Base-by-base conservation (phyloP, 192 early-diverging fungal species). In the Podila horticola region DNA sequence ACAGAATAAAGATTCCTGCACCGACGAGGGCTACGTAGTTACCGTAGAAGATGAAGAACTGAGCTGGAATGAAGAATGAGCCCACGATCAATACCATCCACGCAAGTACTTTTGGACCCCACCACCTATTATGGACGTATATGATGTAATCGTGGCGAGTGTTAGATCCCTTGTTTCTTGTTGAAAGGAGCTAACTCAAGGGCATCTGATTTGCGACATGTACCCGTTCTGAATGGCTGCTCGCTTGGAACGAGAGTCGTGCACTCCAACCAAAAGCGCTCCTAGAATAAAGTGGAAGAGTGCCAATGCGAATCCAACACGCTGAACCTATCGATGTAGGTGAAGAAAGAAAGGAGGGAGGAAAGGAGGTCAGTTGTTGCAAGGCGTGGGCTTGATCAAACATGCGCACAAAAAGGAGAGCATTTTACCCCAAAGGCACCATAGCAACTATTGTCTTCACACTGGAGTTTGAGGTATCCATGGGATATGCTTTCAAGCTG, bases 1-100 rank as follows among this genome's bases (percentile, higher is more conserved):
- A 91, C n/a, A 99, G 86, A 71, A 99, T 90, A 69, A 99, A 99
- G n/a, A 98, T 72, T 15, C 88, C 91, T 6, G 96, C 95, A 1
- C 95, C 96, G n/a, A 94, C 90, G 74, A 97, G 87, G 12, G 95
- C 93, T 61, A 98, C 83, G 58, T 93, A 94, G 67, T 91, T 89
- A 28, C 94, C 92, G 85, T 95, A 97, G 31, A 93, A 92, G 82
- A 96, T 90, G 73, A 98, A 94, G 76, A 97, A 95, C 51, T 89
- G 92, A 82, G 94, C 97, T 7, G 96, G 95, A 75, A 99, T 96
- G 67, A 98, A 95, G 86, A 98, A 98, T 45, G 92, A 89, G 13
- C 93, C 75, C 9, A 95, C 85, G 17, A 93, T 87, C 28, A 97
- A 83, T 24, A 83, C 84, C 3, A 92, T 81, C 94, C 95, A 97